These are phyloP conservation scores for Firmiana major DNA, from an alignment of 345 rosid genomes.

Conservation along the genomic window DNA sequence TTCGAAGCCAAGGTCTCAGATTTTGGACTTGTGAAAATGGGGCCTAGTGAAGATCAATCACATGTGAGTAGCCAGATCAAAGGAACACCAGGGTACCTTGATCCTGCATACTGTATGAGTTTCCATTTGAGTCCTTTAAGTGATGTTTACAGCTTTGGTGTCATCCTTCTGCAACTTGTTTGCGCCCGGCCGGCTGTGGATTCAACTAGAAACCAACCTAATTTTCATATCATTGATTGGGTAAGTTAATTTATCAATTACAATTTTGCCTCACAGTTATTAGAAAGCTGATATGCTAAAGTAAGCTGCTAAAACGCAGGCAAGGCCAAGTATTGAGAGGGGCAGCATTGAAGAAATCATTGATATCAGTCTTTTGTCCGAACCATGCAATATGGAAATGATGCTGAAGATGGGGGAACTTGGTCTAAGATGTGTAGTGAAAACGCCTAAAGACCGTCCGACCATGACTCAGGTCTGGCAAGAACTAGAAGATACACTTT, in stretches of 20 bases:
- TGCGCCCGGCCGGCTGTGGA: constrained; percentile 46
- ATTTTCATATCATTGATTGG: constrained; percentile 52
- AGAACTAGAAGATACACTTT: constrained; percentile 44
- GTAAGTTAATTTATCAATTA: constrained; percentile 27
- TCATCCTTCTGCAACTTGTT: constrained; percentile 59
- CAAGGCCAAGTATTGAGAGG: constrained; percentile 44
- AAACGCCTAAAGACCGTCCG: constrained; percentile 47
- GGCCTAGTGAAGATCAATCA: constrained; percentile 53
- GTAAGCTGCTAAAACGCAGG: constrained; percentile 24
- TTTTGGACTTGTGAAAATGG: constrained; percentile 50
- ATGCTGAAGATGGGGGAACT: constrained; percentile 63
- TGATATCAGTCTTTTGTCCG: constrained; percentile 41
- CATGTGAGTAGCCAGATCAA: constrained; percentile 59
- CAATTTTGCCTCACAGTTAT: not conserved
- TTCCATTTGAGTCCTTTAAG: constrained; percentile 50
- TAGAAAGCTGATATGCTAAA: not conserved
- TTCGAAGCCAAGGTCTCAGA: constrained; percentile 59
- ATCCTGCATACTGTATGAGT: constrained; percentile 57
- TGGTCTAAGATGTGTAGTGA: constrained; percentile 41
- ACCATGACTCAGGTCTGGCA: constrained; percentile 51
- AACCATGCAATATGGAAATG: constrained; percentile 48
- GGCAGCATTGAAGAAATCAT: constrained; percentile 47
- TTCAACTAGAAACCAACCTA: constrained; percentile 23
- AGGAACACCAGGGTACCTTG: constrained; percentile 68
- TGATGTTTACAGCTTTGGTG: constrained; percentile 61